Conservation (phyloP, 306 rosid genomes). For the Vigna unguiculata region DNA sequence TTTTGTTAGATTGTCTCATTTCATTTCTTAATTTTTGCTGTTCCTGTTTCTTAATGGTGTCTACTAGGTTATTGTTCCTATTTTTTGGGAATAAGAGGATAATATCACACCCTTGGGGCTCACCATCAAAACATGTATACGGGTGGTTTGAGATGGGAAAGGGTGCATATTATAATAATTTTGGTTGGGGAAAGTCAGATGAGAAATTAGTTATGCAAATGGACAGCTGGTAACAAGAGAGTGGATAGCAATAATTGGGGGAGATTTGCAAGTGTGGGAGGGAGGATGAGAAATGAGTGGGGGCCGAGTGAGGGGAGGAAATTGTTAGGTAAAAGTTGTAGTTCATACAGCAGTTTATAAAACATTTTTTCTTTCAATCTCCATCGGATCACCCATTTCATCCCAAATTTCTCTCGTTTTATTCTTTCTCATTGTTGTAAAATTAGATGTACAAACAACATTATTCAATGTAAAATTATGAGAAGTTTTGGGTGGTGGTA, state of each 20-base stretch:
- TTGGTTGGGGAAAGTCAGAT: conserved; percentile 9
- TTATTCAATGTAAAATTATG: not conserved
- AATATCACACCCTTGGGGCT: not conserved
- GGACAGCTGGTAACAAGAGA: not conserved
- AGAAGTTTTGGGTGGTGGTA: conserved; percentile 9
- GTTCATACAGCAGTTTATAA: not conserved
- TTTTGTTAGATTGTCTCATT: conserved; percentile 29
- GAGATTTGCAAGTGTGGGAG: conserved; percentile 10
- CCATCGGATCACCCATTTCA: not conserved
- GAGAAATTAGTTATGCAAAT: conserved; percentile 7
- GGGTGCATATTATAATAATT: not conserved
- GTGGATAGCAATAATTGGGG: not conserved
- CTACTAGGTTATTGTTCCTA: conserved; percentile 7
- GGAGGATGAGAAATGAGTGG: conserved; percentile 1
- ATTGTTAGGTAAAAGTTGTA: not conserved
- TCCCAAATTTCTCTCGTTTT: not conserved
- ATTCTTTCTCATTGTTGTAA: not conserved
- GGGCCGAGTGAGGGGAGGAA: conserved; percentile 1
- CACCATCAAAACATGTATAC: not conserved
- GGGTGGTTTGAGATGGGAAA: not conserved
- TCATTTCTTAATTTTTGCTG: not conserved
- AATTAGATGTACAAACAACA: not conserved
- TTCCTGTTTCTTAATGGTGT: conserved; percentile 12
- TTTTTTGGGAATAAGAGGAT: not conserved
- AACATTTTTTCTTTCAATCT: not conserved